phyloP scores from a whole-genome alignment of 768 basidiomycete species.

The Tricholoma hemisulphureum region DNA sequence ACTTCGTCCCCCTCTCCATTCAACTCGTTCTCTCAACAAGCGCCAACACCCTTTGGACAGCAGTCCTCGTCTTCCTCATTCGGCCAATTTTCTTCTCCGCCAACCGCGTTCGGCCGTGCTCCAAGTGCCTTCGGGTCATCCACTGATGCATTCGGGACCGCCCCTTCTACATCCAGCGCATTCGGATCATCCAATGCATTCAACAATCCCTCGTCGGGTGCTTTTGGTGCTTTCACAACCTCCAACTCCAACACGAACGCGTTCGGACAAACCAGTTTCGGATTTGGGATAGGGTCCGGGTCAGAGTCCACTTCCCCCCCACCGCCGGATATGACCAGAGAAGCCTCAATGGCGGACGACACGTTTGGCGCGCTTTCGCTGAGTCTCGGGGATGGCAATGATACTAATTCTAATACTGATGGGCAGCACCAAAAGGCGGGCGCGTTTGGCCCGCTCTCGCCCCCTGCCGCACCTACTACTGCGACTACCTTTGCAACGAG shows the following conservation, averaged over 20 bases:
- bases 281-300: constrained; percentile 12
- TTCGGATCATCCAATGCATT: constrained; percentile 21
- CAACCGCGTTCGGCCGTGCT: constrained; percentile 19
- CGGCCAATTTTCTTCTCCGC: constrained; percentile 13
- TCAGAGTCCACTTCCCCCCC: constrained; percentile 7
- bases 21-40: background rate
- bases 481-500: constrained; percentile 22
- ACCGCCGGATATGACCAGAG: constrained; percentile 36
- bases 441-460: constrained; percentile 38
- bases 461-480: constrained; percentile 22
- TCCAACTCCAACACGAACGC: constrained; percentile 13
- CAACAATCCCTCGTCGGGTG: constrained; percentile 12
- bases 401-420: constrained; percentile 26
- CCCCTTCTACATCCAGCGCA: constrained; percentile 4
- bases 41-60: constrained; percentile 16
- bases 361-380: constrained; percentile 40
- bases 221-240: constrained; percentile 16
- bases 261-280: constrained; percentile 32
- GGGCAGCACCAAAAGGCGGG: constrained; percentile 10
- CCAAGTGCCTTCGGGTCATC: constrained; percentile 16
- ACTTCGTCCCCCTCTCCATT: constrained; percentile 13
- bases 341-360: constrained; percentile 48
- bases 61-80: constrained; percentile 21
- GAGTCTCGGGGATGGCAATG: constrained; percentile 26
- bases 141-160: constrained; percentile 17